Conservation (phyloP, 306 rosid species). For the Luffa acutangula region DNA sequence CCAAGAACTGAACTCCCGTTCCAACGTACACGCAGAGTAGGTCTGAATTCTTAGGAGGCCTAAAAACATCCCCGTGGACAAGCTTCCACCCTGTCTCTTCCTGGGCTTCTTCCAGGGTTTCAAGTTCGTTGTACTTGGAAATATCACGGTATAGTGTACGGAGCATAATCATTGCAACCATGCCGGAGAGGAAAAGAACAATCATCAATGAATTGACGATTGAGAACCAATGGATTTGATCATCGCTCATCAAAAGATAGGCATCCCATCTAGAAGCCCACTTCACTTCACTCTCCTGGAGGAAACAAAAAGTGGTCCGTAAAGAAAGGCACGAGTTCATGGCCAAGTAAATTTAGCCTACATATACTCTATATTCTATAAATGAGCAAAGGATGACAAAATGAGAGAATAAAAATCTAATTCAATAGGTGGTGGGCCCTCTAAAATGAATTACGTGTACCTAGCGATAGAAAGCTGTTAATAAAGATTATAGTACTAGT, state of each 20-base stretch:
- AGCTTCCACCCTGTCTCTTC: slow-evolving; percentile 99
- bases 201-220: slow-evolving; percentile 95
- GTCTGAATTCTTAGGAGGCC: slow-evolving; percentile 78
- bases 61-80: slow-evolving; percentile 95
- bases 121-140: slow-evolving; percentile 93
- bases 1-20: slow-evolving; percentile 91
- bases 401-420: neutral
- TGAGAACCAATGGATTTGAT: slow-evolving; percentile 96
- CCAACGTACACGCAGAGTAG: slow-evolving; percentile 88
- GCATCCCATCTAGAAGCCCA: slow-evolving; percentile 99
- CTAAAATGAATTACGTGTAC: neutral
- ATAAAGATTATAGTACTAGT: neutral
- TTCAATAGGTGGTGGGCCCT: neutral
- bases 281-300: slow-evolving; percentile 87
- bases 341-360: neutral
- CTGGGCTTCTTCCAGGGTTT: slow-evolving; percentile 99
- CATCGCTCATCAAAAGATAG: slow-evolving; percentile 86
- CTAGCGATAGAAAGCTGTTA: neutral
- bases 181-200: slow-evolving; percentile 96
- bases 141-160: slow-evolving; percentile 92
- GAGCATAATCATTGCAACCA: slow-evolving; percentile 99
- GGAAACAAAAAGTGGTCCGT: neutral
- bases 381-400: neutral
- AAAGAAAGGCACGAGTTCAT: neutral
- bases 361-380: neutral